phyloP scores from a whole-genome alignment of 2,329 filamentous ascomycete genomes.

The Fusarium piperis region DNA sequence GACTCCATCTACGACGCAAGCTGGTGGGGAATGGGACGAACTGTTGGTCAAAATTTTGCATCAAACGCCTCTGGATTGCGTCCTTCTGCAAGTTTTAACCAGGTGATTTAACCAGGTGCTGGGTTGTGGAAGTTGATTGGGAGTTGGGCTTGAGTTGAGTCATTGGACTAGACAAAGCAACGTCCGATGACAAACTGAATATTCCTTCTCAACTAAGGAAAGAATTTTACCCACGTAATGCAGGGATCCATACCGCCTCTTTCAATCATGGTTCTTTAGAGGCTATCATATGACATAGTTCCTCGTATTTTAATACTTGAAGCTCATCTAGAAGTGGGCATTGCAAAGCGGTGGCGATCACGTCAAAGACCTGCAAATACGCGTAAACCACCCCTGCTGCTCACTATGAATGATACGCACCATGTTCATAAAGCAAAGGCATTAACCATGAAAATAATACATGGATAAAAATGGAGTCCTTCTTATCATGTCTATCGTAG shows the following conservation, averaged over 20 bases:
- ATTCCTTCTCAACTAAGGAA: background rate
- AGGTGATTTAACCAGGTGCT: background rate
- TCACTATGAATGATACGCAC: background rate
- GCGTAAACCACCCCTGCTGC: background rate
- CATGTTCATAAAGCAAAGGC: background rate
- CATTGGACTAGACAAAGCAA: too few species aligned
- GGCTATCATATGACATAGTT: background rate
- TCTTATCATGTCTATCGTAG: background rate
- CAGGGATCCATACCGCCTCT: background rate
- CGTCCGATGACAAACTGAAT: background rate
- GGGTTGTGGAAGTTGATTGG: background rate
- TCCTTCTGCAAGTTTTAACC: background rate
- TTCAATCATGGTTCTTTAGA: background rate
- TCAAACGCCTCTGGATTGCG: background rate
- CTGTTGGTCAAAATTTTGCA: background rate
- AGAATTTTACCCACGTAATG: background rate
- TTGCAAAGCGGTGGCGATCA: background rate
- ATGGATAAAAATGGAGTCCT: too few species aligned
- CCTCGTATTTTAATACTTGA: background rate
- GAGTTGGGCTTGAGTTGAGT: background rate
- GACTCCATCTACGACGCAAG: background rate
- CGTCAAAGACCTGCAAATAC: background rate
- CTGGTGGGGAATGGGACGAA: background rate
- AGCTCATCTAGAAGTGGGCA: background rate
- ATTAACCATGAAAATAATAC: too few species aligned